A percentile compares a stretch with the other conserved stretches of the same genome.
Evolutionary conservation across 2,329 filamentous ascomycete genomes (phyloP).

Genomic region (Microsporum ferrugineum): DNA sequence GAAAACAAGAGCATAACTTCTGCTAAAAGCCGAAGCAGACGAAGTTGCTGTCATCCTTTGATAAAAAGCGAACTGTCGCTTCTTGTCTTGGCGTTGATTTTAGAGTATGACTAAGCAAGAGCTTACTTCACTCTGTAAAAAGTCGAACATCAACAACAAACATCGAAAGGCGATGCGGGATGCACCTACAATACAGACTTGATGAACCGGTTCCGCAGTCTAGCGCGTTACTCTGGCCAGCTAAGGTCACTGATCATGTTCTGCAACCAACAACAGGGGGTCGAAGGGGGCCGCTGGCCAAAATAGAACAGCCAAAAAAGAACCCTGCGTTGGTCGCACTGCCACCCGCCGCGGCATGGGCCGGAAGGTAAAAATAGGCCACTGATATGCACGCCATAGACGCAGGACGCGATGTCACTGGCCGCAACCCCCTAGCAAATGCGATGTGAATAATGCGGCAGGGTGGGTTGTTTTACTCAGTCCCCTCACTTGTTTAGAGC

Average conservation of each 20-base stretch:
- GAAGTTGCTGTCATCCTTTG: not conserved
- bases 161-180: too few relatives aligned
- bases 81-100: not conserved
- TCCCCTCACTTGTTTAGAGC: not conserved
- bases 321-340: not conserved
- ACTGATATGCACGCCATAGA: not conserved
- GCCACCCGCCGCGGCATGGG: constrained; percentile 3
- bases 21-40: not conserved
- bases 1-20: not conserved
- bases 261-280: not conserved
- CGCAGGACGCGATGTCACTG: not conserved
- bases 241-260: not conserved
- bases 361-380: constrained; percentile 3
- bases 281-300: not conserved
- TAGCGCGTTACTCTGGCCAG: not conserved
- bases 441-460: not conserved
- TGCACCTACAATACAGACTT: not conserved
- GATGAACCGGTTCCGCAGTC: not conserved
- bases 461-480: not conserved
- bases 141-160: too few relatives aligned
- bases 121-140: too few relatives aligned
- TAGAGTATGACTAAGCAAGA: not conserved
- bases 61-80: not conserved
- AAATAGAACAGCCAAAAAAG: not conserved
- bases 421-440: not conserved